These are phyloP conservation scores for Fragilariopsis cylindrus DNA, from an alignment of 108 stramenopile species.

Conservation along the genomic window DNA sequence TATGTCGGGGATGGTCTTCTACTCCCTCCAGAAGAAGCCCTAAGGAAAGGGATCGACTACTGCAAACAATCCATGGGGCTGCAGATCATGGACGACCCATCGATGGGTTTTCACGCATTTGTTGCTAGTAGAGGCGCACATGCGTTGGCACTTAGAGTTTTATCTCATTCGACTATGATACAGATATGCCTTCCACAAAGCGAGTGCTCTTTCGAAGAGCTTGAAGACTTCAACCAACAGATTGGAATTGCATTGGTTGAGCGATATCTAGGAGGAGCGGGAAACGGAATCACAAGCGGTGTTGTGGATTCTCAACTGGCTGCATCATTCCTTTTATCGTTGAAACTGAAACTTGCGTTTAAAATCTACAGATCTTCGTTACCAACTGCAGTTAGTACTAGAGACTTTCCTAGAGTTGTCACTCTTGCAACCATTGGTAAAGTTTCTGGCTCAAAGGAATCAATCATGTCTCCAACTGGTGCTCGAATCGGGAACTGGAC, in stretches of 20 bases:
- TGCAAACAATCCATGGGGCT: conserved; percentile 48
- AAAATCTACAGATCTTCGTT: conserved; percentile 71
- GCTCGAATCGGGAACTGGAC: conserved; percentile 46
- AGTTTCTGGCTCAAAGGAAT: conserved; percentile 44
- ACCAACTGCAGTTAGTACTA: conserved; percentile 78
- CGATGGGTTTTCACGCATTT: conserved; percentile 41
- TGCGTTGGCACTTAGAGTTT: conserved; percentile 54
- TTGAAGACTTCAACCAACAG: conserved; percentile 15
- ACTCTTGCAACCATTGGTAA: conserved; percentile 69
- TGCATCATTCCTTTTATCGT: conserved; percentile 55
- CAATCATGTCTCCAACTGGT: conserved; percentile 33
- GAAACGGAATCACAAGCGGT: conserved; percentile 72
- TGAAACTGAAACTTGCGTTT: conserved; percentile 76
- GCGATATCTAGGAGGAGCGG: conserved; percentile 73
- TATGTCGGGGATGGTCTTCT: conserved; percentile 87
- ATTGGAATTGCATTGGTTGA: conserved; percentile 46
- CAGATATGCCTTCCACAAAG: conserved; percentile 15
- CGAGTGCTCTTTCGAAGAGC: conserved; percentile 5
- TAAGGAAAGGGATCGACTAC: conserved; percentile 44
- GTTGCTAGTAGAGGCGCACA: conserved; percentile 68
- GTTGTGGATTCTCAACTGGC: conserved; percentile 70
- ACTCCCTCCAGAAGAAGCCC: conserved; percentile 61
- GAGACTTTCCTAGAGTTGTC: conserved; percentile 62
- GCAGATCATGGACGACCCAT: conserved; percentile 26
- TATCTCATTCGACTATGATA: conserved; percentile 38